phyloP scores from a whole-genome alignment of 495 filamentous ascomycete species.

The Penicillium desertorum region DNA sequence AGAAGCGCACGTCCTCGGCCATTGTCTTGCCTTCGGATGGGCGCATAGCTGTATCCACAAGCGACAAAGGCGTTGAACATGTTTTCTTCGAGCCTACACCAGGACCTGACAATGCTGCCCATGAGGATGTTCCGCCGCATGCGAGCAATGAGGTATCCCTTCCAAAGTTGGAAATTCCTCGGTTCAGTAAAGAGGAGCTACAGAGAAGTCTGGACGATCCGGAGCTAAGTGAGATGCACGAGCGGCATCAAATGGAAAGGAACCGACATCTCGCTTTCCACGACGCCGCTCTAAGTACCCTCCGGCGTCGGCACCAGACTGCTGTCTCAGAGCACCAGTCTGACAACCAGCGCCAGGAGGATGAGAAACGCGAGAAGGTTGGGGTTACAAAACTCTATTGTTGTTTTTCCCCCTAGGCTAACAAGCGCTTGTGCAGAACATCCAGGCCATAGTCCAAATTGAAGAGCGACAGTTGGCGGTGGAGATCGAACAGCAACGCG shows the following conservation, averaged over 20 bases:
- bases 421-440: constrained; percentile 38
- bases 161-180: constrained; percentile 39
- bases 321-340: constrained; percentile 31
- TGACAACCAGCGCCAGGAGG: constrained; percentile 42
- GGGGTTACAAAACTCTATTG: constrained; percentile 21
- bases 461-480: constrained; percentile 74
- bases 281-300: constrained; percentile 31
- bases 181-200: constrained; percentile 38
- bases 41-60: constrained; percentile 30
- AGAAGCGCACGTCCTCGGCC: constrained; percentile 35
- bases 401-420: constrained; percentile 18
- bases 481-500: constrained; percentile 61
- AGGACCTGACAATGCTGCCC: constrained; percentile 1
- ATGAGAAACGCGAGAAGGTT: constrained; percentile 57
- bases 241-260: constrained; percentile 56
- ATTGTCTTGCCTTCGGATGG: constrained; percentile 34
- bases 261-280: constrained; percentile 58
- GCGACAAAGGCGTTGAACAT: constrained; percentile 30
- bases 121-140: constrained; percentile 1
- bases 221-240: constrained; percentile 52
- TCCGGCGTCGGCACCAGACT: constrained; percentile 38
- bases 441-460: constrained; percentile 54
- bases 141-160: constrained; percentile 19
- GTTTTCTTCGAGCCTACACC: constrained; percentile 32
- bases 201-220: constrained; percentile 46